Evolutionary conservation across 495 filamentous ascomycete genomes (phyloP), one percentile per base, ranked within the genome.

Genomic region (Lichenothelia convexa): DNA sequence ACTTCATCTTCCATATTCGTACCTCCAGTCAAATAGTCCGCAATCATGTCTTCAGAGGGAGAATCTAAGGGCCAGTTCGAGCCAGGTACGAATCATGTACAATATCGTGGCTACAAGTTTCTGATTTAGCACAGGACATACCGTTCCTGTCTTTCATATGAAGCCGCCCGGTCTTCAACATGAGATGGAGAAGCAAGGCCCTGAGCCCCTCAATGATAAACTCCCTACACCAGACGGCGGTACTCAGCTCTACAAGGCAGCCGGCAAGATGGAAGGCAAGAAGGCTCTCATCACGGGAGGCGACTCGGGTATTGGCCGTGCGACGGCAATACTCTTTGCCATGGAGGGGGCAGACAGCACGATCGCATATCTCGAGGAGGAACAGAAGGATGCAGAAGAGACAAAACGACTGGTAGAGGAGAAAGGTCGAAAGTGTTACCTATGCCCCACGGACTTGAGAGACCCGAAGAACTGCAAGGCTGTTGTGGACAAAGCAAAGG

Each of bases 231-330:
- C 73, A 27, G 67, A 76, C 23, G 71, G 71, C 35, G 74, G 75
- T 11, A 80, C 73, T 54, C 71, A 80, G 45, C 70, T 65, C 35
- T 89, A 89, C 60, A 74, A 73, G 54, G 70, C 81, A 9, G 78
- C 83, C 8, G 75, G 73, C 24, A 92, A 92, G 57, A 66, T 89
- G 1, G 47, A 61, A 39, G 76, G 70, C 41, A 80, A 78, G 53
- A 76, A 71, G 17, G 80, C 80, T 17, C 55, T 89, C 22, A 89
- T 89, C 45, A 86, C 80, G 1, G 80, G 81, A 21, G 83, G 82
- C 11, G 81, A 89, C 50, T 78, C 70, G 4, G 80, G 82, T 12
- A 89, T 89, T 46, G 80, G 83, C 12, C 75, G 80, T 5, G 75
- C 81, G 0, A 69, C 76, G 12, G 78, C 81, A 0, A 71, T 87